Conservation (phyloP, 163 green algal species). For the Coccomyxa subellipsoidea region DNA sequence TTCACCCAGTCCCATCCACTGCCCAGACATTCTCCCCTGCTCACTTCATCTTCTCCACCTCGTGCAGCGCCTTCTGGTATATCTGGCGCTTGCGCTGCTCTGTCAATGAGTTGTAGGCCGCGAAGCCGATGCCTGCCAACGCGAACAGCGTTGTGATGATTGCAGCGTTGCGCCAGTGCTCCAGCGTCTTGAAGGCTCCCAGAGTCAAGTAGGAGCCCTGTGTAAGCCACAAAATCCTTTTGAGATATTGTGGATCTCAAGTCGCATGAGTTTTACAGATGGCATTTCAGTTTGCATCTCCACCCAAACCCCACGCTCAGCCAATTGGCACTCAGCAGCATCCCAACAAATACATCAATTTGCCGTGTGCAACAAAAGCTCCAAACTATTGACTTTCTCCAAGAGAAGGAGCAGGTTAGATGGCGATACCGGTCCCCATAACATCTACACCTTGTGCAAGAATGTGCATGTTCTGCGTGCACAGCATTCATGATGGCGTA, state of each 20-base stretch:
- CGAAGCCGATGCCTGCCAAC: not conserved
- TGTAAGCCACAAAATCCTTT: not conserved
- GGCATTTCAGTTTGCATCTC: too few relatives aligned
- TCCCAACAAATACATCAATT: not conserved
- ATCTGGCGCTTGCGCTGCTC: not conserved
- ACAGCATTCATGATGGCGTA: too few relatives aligned
- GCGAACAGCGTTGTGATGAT: not conserved
- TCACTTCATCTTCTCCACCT: constrained; percentile 20
- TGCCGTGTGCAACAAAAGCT: not conserved
- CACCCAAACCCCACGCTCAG: too few relatives aligned
- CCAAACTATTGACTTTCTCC: not conserved
- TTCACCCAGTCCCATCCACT: too few relatives aligned
- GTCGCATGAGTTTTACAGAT: not conserved
- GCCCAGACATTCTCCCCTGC: too few relatives aligned
- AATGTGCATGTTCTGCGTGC: too few relatives aligned
- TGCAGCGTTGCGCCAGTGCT: not conserved
- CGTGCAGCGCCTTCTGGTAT: constrained; percentile 11
- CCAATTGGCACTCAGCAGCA: not conserved
- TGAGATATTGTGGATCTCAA: not conserved
- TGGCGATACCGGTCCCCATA: too few relatives aligned
- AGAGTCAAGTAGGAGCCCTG: constrained; percentile 6
- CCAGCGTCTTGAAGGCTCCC: not conserved
- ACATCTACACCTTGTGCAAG: too few relatives aligned
- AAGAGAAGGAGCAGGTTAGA: too few relatives aligned
- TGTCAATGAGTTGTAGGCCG: not conserved